A percentile compares a stretch with the other conserved stretches of the same genome.
Conservation (phyloP, 2,329 filamentous ascomycete species). For the Aspergillus vadensis region DNA sequence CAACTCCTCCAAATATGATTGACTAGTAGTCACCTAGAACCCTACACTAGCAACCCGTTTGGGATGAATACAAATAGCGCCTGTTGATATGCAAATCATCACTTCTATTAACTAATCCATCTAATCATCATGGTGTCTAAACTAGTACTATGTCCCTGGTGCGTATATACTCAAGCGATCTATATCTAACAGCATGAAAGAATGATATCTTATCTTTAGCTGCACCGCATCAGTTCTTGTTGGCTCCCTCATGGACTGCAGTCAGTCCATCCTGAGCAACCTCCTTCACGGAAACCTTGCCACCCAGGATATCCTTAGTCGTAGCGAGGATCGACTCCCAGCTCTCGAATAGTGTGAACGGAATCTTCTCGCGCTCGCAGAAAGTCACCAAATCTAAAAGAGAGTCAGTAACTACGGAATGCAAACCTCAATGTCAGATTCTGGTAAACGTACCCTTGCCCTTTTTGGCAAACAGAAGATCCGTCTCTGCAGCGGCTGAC, state of each 20-base stretch:
- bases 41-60: conserved; percentile 2
- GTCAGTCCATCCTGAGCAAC: conserved; percentile 59
- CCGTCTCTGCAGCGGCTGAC: conserved; percentile 87
- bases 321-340: conserved; percentile 77
- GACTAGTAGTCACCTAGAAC: too few species aligned
- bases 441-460: conserved; percentile 67
- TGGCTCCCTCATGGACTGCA: not conserved
- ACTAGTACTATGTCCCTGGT: not conserved
- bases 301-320: conserved; percentile 74
- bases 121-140: not conserved
- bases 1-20: too few species aligned
- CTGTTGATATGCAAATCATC: not conserved
- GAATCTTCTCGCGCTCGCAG: conserved; percentile 80
- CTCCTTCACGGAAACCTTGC: conserved; percentile 69
- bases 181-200: conserved; percentile 8
- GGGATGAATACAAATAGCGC: not conserved
- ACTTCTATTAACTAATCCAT: not conserved
- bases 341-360: conserved; percentile 84
- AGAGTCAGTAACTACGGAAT: conserved; percentile 15
- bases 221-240: not conserved
- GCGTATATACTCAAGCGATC: conserved; percentile 3
- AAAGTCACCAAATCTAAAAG: conserved; percentile 76
- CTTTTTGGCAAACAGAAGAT: conserved; percentile 90
- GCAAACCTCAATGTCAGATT: not conserved
- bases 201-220: not conserved